These are phyloP conservation scores for Camelina laxa DNA, from an alignment of 345 rosid species.

Conservation along the genomic window DNA sequence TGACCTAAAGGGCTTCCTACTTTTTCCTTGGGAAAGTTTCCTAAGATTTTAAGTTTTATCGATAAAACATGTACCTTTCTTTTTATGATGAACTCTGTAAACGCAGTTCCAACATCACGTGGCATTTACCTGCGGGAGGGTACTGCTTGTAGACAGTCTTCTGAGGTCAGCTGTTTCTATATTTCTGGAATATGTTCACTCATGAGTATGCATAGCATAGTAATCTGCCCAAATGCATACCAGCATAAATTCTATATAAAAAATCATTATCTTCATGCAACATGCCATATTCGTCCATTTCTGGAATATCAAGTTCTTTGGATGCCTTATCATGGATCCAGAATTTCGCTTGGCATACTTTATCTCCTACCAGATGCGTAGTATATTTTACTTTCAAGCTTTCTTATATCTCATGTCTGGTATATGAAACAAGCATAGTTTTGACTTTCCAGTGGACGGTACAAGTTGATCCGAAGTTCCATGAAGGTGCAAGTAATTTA, in stretches of 20 bases:
- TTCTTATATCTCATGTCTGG: slow-evolving; percentile 22
- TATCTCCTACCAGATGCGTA: slow-evolving; percentile 11
- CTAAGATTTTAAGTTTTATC: background rate
- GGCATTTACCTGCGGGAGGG: slow-evolving; percentile 93
- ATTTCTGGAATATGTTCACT: slow-evolving; percentile 15
- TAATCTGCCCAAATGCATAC: slow-evolving; percentile 30
- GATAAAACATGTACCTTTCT: slow-evolving; percentile 1
- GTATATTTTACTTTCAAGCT: slow-evolving; percentile 10
- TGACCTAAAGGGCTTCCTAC: slow-evolving; percentile 15
- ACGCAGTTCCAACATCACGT: slow-evolving; percentile 79
- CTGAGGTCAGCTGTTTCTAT: slow-evolving; percentile 66
- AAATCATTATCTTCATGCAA: slow-evolving; percentile 15
- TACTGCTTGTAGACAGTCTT: slow-evolving; percentile 62
- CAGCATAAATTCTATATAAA: slow-evolving; percentile 7
- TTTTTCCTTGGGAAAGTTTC: background rate
- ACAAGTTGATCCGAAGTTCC: slow-evolving; percentile 90
- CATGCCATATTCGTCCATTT: background rate
- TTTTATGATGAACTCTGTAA: slow-evolving; percentile 32
- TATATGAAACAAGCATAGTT: slow-evolving; percentile 39
- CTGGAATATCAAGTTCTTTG: background rate
- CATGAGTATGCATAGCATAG: slow-evolving; percentile 24
- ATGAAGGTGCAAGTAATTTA: slow-evolving; percentile 87
- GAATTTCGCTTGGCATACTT: slow-evolving; percentile 16
- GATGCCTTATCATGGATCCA: slow-evolving; percentile 19
- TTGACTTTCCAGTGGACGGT: slow-evolving; percentile 79